A percentile compares a stretch with the other conserved stretches of the same genome.
Conservation (phyloP, 2,329 filamentous ascomycete species). For the Neofusicoccum kwambonambiense region DNA sequence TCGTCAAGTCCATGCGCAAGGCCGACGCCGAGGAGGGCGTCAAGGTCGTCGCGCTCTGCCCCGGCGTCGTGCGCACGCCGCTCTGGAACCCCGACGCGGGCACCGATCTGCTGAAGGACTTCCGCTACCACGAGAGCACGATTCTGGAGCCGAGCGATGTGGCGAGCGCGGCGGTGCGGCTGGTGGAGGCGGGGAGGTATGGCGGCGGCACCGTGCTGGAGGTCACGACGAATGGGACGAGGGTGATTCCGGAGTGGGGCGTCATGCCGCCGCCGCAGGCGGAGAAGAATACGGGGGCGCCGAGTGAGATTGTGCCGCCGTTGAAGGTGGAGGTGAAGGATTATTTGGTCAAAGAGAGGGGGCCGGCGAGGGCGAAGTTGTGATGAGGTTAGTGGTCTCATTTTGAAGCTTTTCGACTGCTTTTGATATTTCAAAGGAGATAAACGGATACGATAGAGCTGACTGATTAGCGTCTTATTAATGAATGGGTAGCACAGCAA, state of each 20-base stretch:
- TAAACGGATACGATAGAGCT: too few relatives aligned
- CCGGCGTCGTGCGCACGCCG: slow-evolving; percentile 1
- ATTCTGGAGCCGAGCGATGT: not conserved
- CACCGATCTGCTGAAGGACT: not conserved
- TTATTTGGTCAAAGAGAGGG: not conserved
- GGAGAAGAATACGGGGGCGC: not conserved
- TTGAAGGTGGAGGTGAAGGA: not conserved
- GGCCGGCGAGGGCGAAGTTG: too few relatives aligned
- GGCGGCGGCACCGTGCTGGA: not conserved
- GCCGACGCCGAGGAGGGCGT: slow-evolving; percentile 14
- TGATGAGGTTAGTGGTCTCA: too few relatives aligned
- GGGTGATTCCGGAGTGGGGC: not conserved
- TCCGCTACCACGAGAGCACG: not conserved
- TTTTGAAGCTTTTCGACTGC: too few relatives aligned
- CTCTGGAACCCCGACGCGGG: not conserved
- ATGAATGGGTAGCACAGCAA: too few relatives aligned
- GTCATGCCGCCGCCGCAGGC: not conserved
- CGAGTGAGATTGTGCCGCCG: not conserved
- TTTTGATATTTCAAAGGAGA: too few relatives aligned
- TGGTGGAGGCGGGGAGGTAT: not conserved
- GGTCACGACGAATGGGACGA: not conserved
- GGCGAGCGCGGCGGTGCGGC: not conserved
- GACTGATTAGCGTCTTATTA: too few relatives aligned
- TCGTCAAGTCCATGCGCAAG: slow-evolving; percentile 4
- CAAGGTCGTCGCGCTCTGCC: slow-evolving; percentile 17